Conservation (phyloP, 257 asterid species). For the Scutellaria barbata region DNA sequence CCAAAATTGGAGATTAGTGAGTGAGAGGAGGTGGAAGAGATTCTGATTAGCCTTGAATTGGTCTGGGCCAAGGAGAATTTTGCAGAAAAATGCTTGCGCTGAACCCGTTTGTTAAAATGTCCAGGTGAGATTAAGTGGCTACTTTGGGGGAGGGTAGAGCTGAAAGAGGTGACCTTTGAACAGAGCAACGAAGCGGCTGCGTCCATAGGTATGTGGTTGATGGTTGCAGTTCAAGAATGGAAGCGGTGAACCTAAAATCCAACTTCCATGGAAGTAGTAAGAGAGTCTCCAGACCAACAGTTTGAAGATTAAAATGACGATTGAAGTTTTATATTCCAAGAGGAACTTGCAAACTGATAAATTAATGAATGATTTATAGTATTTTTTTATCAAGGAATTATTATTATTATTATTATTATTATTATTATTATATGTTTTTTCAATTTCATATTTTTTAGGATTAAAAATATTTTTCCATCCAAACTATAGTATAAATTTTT, state of each 20-base stretch:
- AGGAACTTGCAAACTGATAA: neutral
- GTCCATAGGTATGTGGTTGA: slow-evolving; percentile 50
- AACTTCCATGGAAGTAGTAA: slow-evolving; percentile 34
- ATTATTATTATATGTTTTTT: too few relatives aligned
- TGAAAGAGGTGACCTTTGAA: slow-evolving; percentile 59
- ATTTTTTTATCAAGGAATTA: too few relatives aligned
- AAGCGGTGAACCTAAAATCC: slow-evolving; percentile 27
- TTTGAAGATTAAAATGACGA: neutral
- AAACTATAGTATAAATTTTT: too few relatives aligned
- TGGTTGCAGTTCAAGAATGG: slow-evolving; percentile 1
- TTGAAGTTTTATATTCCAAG: neutral
- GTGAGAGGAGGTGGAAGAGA: slow-evolving; percentile 29
- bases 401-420: too few relatives aligned
- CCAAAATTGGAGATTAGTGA: slow-evolving; percentile 2
- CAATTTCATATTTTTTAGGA: too few relatives aligned
- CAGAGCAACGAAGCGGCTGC: slow-evolving; percentile 48
- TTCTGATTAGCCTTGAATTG: slow-evolving; percentile 25
- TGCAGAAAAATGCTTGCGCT: slow-evolving; percentile 37
- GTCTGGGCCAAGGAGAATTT: slow-evolving; percentile 21
- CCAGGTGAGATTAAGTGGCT: slow-evolving; percentile 43
- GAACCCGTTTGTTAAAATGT: slow-evolving; percentile 60
- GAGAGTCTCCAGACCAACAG: neutral
- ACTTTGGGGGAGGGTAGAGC: slow-evolving; percentile 25
- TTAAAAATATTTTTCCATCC: too few relatives aligned
- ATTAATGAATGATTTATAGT: too few relatives aligned